phyloP scores from a whole-genome alignment of 108 stramenopile species.

The Skeletonema grethae region DNA sequence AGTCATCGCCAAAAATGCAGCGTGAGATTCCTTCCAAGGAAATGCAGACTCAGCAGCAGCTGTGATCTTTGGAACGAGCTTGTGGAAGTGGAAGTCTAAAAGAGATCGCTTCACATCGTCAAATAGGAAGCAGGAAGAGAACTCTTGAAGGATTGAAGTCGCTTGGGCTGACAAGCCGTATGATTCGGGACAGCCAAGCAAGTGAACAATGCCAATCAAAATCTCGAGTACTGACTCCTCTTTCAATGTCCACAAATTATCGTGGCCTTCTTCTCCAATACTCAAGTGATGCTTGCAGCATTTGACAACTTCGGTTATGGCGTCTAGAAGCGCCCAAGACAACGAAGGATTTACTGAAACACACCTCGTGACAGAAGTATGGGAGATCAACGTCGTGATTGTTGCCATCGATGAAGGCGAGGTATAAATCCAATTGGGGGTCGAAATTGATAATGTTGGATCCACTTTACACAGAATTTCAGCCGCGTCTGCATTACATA shows the following conservation, averaged over 20 bases:
- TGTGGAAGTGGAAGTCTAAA: constrained; percentile 36
- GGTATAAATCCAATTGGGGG: constrained; percentile 28
- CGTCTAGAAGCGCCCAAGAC: constrained; percentile 38
- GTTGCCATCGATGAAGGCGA: constrained; percentile 2
- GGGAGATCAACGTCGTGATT: constrained; percentile 15
- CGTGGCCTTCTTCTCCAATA: background rate
- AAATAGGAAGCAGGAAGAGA: constrained; percentile 10
- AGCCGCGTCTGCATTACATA: constrained; percentile 15
- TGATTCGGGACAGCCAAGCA: constrained; percentile 31
- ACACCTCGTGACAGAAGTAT: constrained; percentile 9
- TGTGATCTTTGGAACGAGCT: constrained; percentile 19
- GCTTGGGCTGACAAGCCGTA: constrained; percentile 17
- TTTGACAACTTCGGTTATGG: constrained; percentile 25
- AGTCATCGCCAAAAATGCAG: constrained; percentile 29
- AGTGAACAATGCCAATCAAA: constrained; percentile 29
- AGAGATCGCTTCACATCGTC: constrained; percentile 2
- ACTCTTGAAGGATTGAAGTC: constrained; percentile 16
- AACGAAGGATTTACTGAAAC: constrained; percentile 22
- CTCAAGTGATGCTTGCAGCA: constrained; percentile 9
- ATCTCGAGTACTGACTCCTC: constrained; percentile 15
- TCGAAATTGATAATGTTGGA: constrained; percentile 9
- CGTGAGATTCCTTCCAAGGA: constrained; percentile 38
- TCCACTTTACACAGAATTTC: constrained; percentile 18
- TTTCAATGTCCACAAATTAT: constrained; percentile 1
- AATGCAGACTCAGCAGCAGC: constrained; percentile 17